These are phyloP conservation scores for Mycena metata DNA, from an alignment of 768 basidiomycete species.

Conservation along the genomic window DNA sequence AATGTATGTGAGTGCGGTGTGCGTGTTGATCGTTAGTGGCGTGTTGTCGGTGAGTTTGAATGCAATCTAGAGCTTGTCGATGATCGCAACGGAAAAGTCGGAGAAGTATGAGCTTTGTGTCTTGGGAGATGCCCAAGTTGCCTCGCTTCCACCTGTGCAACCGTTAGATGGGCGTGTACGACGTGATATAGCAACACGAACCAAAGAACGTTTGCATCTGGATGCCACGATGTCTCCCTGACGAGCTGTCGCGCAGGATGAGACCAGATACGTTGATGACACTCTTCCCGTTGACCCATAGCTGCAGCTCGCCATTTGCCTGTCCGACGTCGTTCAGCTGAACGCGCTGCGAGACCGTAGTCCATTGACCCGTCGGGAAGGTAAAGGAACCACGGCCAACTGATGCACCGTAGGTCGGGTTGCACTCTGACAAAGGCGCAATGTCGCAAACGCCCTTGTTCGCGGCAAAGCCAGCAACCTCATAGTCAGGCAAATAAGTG, in stretches of 20 bases:
- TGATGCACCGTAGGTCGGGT: constrained; percentile 74
- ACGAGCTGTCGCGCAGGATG: constrained; percentile 62
- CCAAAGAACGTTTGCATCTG: constrained; percentile 53
- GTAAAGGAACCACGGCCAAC: constrained; percentile 78
- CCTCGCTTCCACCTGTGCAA: constrained; percentile 48
- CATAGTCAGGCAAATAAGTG: constrained; percentile 72
- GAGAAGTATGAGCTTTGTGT: constrained; percentile 76
- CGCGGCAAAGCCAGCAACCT: constrained; percentile 52
- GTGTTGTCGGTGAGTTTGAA: background rate
- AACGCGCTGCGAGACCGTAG: constrained; percentile 77
- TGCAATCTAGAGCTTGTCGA: constrained; percentile 54
- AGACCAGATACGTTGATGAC: constrained; percentile 71
- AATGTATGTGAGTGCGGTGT: constrained; percentile 15
- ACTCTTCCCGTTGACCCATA: constrained; percentile 76
- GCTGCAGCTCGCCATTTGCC: constrained; percentile 79
- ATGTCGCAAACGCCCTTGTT: constrained; percentile 67
- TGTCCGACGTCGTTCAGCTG: constrained; percentile 79
- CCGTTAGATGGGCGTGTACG: constrained; percentile 6
- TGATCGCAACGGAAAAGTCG: constrained; percentile 77
- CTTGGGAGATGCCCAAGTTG: constrained; percentile 70
- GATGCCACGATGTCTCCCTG: constrained; percentile 72
- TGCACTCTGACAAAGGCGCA: constrained; percentile 64
- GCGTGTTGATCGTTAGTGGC: constrained; percentile 29
- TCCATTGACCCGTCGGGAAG: constrained; percentile 76
- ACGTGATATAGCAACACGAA: constrained; percentile 27